Conservation (phyloP, 2,329 filamentous ascomycete genomes). For the Thermomyces lanuginosus region DNA sequence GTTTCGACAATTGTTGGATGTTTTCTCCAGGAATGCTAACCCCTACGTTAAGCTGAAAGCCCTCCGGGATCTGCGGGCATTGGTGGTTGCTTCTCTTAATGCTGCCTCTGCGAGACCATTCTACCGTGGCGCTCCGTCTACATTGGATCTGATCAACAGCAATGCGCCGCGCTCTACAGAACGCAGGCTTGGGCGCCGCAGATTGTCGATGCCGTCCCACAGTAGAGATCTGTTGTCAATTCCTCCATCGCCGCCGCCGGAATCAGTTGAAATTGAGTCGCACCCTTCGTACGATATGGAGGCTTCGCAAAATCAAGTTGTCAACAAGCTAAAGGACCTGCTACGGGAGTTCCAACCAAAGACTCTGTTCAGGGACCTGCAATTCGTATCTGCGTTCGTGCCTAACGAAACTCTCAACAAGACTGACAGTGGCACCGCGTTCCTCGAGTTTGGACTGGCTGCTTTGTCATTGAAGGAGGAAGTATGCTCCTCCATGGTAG, state of each 20-base stretch:
- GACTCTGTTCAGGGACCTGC: slow-evolving; percentile 65
- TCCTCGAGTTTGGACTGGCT: slow-evolving; percentile 78
- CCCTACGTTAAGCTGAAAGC: slow-evolving; percentile 73
- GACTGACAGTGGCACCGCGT: slow-evolving; percentile 53
- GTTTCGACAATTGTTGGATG: slow-evolving; percentile 62
- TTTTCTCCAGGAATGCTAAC: slow-evolving; percentile 79
- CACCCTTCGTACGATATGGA: slow-evolving; percentile 30
- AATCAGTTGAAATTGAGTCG: slow-evolving; percentile 18
- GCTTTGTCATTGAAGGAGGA: slow-evolving; percentile 80
- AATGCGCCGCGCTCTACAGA: slow-evolving; percentile 5
- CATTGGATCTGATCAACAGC: too few species aligned
- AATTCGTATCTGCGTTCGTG: slow-evolving; percentile 50
- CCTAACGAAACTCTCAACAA: slow-evolving; percentile 42
- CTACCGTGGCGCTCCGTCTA: too few species aligned
- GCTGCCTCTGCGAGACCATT: slow-evolving; percentile 32
- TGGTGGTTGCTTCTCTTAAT: slow-evolving; percentile 61
- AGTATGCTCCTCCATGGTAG: slow-evolving; percentile 69
- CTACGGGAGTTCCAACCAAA: slow-evolving; percentile 59
- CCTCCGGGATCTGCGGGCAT: slow-evolving; percentile 63
- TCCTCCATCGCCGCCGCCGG: slow-evolving; percentile 12
- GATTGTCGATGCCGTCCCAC: too few species aligned
- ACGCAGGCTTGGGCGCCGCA: slow-evolving; percentile 11
- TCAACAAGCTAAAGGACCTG: slow-evolving; percentile 48
- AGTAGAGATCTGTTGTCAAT: slow-evolving; percentile 13
- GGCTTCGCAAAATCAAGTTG: slow-evolving; percentile 47